Conservation (phyloP, 164 flowering plant genomes). For the Pachysandra terminalis region DNA sequence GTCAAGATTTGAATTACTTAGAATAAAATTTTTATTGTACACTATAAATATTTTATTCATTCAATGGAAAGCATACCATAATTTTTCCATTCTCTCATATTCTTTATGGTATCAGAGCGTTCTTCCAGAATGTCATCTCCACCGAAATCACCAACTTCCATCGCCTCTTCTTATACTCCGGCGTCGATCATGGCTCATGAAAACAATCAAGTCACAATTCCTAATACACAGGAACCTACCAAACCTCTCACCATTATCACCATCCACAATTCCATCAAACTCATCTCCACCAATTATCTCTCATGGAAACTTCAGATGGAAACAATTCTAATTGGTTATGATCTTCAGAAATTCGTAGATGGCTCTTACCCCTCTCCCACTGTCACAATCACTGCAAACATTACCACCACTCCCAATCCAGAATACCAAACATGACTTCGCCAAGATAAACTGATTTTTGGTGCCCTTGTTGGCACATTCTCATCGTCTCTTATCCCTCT, state of each 20-base stretch:
- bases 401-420: not conserved
- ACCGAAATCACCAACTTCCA: no score
- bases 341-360: constrained; percentile 14
- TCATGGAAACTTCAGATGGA: constrained; percentile 13
- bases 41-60: no score
- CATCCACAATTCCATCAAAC: constrained; percentile 3
- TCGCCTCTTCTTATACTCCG: no score
- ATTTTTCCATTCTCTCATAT: no score
- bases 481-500: not conserved
- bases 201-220: constrained; percentile 1
- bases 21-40: no score
- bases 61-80: no score
- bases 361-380: no score
- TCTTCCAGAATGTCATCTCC: no score
- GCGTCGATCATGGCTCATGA: no score
- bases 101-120: no score
- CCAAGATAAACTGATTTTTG: constrained; percentile 16
- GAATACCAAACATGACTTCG: constrained; percentile 7
- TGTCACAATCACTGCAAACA: not conserved
- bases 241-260: constrained; percentile 3
- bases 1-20: no score
- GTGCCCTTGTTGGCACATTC: constrained; percentile 11
- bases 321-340: constrained; percentile 11
- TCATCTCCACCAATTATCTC: constrained; percentile 9
- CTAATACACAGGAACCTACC: constrained; percentile 11